A percentile compares a stretch with the other conserved stretches of the same genome.
phyloP scores from a whole-genome alignment of 306 rosid species.

The Fragaria nilgerrensis region DNA sequence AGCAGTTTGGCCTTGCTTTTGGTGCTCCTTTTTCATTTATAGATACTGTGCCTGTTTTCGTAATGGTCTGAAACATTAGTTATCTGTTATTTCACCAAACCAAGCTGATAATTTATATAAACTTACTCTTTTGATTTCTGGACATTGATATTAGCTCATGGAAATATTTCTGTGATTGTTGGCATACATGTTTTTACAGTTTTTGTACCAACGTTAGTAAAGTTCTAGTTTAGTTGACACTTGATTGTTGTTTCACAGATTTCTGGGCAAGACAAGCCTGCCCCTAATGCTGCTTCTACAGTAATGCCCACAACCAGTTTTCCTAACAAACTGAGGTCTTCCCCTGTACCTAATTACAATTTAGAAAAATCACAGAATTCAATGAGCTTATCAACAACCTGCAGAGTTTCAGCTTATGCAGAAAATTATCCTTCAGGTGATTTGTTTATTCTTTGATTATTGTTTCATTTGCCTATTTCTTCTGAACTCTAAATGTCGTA shows the following conservation, averaged over 20 bases:
- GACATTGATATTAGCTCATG: background rate
- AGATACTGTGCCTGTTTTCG: background rate
- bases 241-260: conserved; percentile 49
- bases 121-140: background rate
- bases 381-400: conserved; percentile 31
- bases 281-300: conserved; percentile 40
- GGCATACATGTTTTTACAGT: background rate
- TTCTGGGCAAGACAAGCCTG: conserved; percentile 77
- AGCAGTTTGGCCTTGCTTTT: background rate
- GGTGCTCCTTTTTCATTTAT: background rate
- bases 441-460: conserved; percentile 12
- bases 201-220: background rate
- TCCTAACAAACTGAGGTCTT: conserved; percentile 49
- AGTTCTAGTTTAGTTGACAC: conserved; percentile 12
- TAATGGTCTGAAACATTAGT: background rate
- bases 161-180: conserved; percentile 2
- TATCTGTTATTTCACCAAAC: background rate
- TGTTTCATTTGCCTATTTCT: background rate
- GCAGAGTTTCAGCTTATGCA: conserved; percentile 47
- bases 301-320: conserved; percentile 48
- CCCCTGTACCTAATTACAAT: conserved; percentile 34
- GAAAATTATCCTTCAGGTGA: conserved; percentile 60
- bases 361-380: conserved; percentile 43
- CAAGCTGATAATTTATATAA: background rate
- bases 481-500: background rate